Base-by-base conservation (phyloP, 2,329 filamentous ascomycete genomes). In the Cladosporium sp. region DNA sequence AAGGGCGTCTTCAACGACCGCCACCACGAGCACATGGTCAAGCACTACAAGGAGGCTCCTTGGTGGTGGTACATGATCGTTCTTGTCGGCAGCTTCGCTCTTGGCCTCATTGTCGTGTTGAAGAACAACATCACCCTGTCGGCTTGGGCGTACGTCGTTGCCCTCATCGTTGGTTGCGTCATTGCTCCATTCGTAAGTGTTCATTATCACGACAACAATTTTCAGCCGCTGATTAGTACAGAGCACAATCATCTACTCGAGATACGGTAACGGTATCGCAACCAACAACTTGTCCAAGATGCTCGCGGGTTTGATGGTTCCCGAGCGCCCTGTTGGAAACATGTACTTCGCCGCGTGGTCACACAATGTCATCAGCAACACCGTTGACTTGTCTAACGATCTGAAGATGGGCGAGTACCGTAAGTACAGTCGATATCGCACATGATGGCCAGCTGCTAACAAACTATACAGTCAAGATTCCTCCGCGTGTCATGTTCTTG, bases 261-360 rank as follows among this genome's bases (percentile, higher is more conserved):
- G 52, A n/a, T 77, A 87, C 0, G 85, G 85, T 11, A 87, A 84
- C 55, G 85, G 85, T 14, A 86, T 87, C 38, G 83, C 84, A 8
- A 87, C 85, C 2, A 87, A 87, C 71, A 85, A 87, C 65, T 66
- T 87, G 47, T 86, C 84, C 24, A 86, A 86, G 69, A 85, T 86
- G 84, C 66, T 87, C 58, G 85, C 80, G 0, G 85, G 85, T 60
- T 76, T 85, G 3, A 74, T 84, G 66, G 69, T 86, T 2, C 84
- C 84, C 1, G 82, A 79, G 1, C 80, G 81, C 1, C 84, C 84
- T 0, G 70, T 86, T 4, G 84, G 83, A 2, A 86, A 86, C 73
- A 84, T 86, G 82, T 86, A 86, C 73, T 86, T 86, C 71, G 82
- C 85, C 8, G 81, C 82, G 12, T 87, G 84, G 84, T 87, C 84